phyloP scores from a whole-genome alignment of 345 rosid genomes.

The Eucalyptus pumila region DNA sequence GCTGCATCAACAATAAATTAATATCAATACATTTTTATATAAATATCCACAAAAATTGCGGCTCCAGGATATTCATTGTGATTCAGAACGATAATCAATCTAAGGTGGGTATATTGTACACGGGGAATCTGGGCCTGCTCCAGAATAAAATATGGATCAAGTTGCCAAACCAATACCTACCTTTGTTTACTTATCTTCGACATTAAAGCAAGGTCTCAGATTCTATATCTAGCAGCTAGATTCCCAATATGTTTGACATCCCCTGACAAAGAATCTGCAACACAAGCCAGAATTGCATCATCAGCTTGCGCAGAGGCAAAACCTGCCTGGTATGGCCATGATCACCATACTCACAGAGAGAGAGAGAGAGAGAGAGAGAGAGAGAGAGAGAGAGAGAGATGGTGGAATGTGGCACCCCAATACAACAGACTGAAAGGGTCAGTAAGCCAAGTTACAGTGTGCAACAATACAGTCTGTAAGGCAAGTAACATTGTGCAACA shows the following conservation, averaged over 20 bases:
- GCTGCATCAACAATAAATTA: conserved; percentile 1
- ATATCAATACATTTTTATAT: neutral
- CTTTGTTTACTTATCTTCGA: neutral
- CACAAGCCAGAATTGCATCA: neutral
- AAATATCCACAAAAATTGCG: neutral
- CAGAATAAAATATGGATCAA: neutral
- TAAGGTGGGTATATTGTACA: neutral
- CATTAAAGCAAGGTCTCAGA: neutral
- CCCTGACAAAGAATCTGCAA: neutral
- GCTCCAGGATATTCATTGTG: neutral
- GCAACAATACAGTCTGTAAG: neutral
- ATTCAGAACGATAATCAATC: neutral
- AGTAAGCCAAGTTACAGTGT: neutral
- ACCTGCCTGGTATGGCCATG: neutral
- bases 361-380: neutral
- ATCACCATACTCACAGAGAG: neutral
- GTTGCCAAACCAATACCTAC: neutral
- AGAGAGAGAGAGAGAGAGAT: neutral
- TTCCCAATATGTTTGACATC: neutral
- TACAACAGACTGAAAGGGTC: neutral
- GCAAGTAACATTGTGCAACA: neutral
- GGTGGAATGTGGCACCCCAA: neutral
- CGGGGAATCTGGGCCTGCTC: neutral
- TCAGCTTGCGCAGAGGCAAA: neutral
- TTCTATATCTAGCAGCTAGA: neutral